These are phyloP conservation scores for Fusarium fujikuroi DNA, from an alignment of 2,329 filamentous ascomycete species.

Conservation along the genomic window DNA sequence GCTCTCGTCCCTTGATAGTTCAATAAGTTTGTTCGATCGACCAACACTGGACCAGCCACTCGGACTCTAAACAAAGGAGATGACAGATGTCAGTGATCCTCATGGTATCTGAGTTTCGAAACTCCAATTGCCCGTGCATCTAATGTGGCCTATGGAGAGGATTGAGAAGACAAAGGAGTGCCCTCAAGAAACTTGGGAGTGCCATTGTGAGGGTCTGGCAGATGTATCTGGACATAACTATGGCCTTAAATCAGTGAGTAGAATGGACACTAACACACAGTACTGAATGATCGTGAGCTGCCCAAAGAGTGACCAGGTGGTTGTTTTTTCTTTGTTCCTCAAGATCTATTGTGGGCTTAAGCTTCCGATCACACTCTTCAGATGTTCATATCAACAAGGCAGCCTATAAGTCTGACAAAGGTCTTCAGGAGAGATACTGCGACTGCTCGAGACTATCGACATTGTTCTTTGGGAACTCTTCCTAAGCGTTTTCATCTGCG, in stretches of 20 bases:
- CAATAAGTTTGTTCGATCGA: neutral
- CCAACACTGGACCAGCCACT: neutral
- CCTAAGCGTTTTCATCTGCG: neutral
- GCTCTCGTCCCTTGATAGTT: neutral
- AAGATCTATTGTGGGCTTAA: neutral
- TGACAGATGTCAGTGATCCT: neutral
- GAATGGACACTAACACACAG: neutral
- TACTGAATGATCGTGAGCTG: neutral
- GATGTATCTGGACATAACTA: neutral
- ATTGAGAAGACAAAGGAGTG: neutral
- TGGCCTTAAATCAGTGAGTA: neutral
- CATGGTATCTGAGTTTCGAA: neutral
- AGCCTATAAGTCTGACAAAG: neutral
- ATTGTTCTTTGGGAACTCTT: neutral
- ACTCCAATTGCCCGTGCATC: neutral
- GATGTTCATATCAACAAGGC: neutral
- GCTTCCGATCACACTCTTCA: neutral
- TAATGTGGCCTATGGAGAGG: neutral
- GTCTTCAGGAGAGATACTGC: neutral
- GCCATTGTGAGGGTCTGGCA: neutral
- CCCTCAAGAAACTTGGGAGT: neutral
- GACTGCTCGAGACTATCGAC: neutral
- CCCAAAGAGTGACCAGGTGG: neutral
- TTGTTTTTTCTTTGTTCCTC: neutral
- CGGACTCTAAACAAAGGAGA: neutral